Conservation (phyloP, 2,329 filamentous ascomycete species). For the Amylocarpus encephaloides region DNA sequence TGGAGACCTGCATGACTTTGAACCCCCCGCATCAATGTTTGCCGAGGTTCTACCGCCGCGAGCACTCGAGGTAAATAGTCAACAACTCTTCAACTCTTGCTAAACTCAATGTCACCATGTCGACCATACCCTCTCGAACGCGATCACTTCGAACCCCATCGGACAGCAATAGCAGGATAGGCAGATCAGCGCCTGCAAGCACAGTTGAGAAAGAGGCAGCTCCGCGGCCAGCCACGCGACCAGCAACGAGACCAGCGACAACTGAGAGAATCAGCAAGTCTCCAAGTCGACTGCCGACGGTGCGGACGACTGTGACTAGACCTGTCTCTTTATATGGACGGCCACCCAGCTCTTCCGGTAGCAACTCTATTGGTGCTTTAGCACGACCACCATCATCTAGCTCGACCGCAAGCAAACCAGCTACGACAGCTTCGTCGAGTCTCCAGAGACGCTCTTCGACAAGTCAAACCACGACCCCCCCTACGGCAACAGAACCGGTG, state of each 20-base stretch:
- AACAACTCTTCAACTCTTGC: not conserved
- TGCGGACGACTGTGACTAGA: conserved; percentile 21
- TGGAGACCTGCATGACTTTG: not conserved
- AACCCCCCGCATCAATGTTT: not conserved
- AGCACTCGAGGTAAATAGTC: not conserved
- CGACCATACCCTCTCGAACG: conserved; percentile 22
- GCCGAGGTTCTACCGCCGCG: not conserved
- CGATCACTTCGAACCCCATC: conserved; percentile 25
- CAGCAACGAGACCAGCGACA: conserved; percentile 1
- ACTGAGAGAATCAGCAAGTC: conserved; percentile 21
- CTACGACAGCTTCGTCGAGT: conserved; percentile 10
- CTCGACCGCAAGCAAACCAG: conserved; percentile 17
- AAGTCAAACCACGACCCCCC: conserved; percentile 7
- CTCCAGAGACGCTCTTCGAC: conserved; percentile 23
- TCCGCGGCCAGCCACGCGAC: conserved; percentile 3
- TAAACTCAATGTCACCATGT: conserved; percentile 13
- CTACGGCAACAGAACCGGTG: conserved; percentile 15
- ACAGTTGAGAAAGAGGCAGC: conserved; percentile 6
- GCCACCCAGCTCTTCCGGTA: conserved; percentile 21
- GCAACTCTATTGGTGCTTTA: conserved; percentile 19
- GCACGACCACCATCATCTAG: conserved; percentile 23
- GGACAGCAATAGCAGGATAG: conserved; percentile 12
- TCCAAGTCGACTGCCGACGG: conserved; percentile 29
- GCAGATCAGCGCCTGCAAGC: not conserved
- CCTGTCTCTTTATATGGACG: conserved; percentile 18